Evolutionary conservation across 176 grass and related monocot species (phyloP).

Genomic region (Avena eriantha): DNA sequence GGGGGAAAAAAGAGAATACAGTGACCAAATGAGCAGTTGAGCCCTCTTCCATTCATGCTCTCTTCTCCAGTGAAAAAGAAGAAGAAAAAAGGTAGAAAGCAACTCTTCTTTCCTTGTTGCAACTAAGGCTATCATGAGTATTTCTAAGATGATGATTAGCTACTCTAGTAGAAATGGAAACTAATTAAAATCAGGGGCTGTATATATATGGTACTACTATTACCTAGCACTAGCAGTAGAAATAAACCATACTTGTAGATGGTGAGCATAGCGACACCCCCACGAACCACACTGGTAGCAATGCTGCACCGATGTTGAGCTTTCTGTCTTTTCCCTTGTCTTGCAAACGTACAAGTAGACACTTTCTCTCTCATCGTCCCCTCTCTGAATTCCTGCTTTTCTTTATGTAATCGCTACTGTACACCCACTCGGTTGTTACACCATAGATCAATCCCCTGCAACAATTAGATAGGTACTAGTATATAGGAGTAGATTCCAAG

Average conservation of each 20-base stretch:
- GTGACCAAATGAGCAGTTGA: neutral
- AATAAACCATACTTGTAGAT: neutral
- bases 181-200: neutral
- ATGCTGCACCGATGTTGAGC: constrained; percentile 53
- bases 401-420: constrained; percentile 38
- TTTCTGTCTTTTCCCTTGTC: constrained; percentile 78
- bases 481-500: constrained; percentile 13
- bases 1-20: neutral
- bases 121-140: neutral
- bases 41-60: neutral
- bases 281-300: constrained; percentile 42
- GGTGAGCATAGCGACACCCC: neutral
- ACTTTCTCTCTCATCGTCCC: constrained; percentile 9
- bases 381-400: constrained; percentile 39
- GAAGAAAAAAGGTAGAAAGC: neutral
- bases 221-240: neutral
- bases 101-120: neutral
- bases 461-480: neutral
- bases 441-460: constrained; percentile 10
- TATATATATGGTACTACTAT: neutral
- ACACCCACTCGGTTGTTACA: constrained; percentile 49
- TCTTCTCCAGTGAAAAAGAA: neutral
- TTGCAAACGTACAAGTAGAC: constrained; percentile 24
- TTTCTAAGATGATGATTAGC: neutral
- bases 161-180: neutral